Base-by-base conservation (phyloP, 257 asterid species). In the Misopates orontium region DNA sequence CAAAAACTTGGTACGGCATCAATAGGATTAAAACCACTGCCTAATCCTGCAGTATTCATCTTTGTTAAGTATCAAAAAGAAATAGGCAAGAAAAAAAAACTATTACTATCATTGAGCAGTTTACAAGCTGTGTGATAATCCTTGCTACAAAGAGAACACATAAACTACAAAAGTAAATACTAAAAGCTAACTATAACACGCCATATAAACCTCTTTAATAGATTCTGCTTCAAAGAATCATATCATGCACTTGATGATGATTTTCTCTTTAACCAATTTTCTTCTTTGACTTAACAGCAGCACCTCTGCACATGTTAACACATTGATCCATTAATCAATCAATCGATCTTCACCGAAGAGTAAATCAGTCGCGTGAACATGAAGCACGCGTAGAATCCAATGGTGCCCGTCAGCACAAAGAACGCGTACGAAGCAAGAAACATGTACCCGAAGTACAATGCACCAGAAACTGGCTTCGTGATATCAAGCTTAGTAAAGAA, bases 321-420 rank as follows among this genome's bases (percentile, higher is more conserved):
- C n/a, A n/a, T n/a, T n/a, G 36, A 28, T 2, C 6, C 2, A 28
- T 6, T 32, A 24, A 28, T 44, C 9, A 25, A 72, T 87, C 78
- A 87, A 61, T 87, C 96, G n/a, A 85, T 85, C 90, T 88, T 88
- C 76, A 85, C 88, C 10, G 96, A 88, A 36, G 96, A 88, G 78
- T 88, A 88, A 54, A 85, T 88, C 54, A 85, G 88, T 83, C 96
- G 77, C 7, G 96, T 85, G 81, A 88, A 85, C 87, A 85, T 72
- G 75, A 85, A 84, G 82, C 96, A 88, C 0, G 94, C 89, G 5
- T 82, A 84, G 73, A 88, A 88, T 13, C 96, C 96, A 3, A 88
- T 85, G 65, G 89, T 82, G 45, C 96, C 96, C 0, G 96, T 88
- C 8, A 88, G 77, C 23, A 84, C 94, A 11, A 88, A 88, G 24